Evolutionary conservation across 345 rosid genomes (phyloP), one percentile per base, ranked within the genome.

Genomic region (Gossypium anomalum): DNA sequence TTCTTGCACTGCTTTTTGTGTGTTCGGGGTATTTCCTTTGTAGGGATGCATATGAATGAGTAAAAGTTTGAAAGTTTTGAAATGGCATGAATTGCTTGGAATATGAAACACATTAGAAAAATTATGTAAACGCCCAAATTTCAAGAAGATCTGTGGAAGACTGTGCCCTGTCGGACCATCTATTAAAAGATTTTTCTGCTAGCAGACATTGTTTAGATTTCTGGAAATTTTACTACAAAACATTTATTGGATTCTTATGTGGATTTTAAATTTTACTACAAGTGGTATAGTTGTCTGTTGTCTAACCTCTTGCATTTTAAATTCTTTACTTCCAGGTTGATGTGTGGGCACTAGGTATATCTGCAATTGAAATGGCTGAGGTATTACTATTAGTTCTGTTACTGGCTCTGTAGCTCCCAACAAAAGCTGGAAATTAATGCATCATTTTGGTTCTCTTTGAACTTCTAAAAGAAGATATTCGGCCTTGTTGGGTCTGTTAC

Each of bases 291-390:
- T 65, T 53, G 29, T 51, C 9, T 9, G 19, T 61, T 63, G 63
- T 38, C 68, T 68, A 73, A 73, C 64, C 60, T 74, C 52, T 41
- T 63, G 5, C 20, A 11, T 71, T 74, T 66, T 38, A 25, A 67
- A 47, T 64, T 77, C 51, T 63, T 79, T 66, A 41, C 78, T 77
- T 84, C 73, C 87, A 94, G 98, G 99, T 95, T 74, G 99, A 95
- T 84, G 97, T 95, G 58, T 93, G 99, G 99, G 99, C 99, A 61
- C 97, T 95, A 80, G 98, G 99, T 78, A 96, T 95, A 79, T 95
- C 99, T 83, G 99, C 99, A 65, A 88, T 95, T 87, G 99, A 95
- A 87, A 91, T 95, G 99, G 99, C 99, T 13, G 99, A 95, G 98
- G 98, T 94, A 88, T 80, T 52, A 27, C 20, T 56, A 57, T 75